Conservation (phyloP, 257 asterid species). For the Salvia rosmarinus region DNA sequence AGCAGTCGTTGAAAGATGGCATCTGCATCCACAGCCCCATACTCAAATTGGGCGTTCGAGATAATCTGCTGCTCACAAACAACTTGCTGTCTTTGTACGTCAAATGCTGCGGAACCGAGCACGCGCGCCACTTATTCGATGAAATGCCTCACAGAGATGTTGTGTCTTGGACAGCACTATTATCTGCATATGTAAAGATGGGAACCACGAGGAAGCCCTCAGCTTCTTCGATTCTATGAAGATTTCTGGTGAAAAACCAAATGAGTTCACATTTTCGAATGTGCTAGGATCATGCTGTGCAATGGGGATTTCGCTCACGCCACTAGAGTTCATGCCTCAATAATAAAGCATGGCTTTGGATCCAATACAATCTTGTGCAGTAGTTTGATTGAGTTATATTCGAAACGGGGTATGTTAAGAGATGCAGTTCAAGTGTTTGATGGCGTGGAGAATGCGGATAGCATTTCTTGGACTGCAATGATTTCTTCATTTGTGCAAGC, state of each 20-base stretch:
- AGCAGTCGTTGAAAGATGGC: slow-evolving; percentile 41
- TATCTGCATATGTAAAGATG: slow-evolving; percentile 42
- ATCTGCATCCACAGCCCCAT: slow-evolving; percentile 47
- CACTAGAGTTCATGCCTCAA: slow-evolving; percentile 33
- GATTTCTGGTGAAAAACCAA: slow-evolving; percentile 37
- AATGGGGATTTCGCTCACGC: slow-evolving; percentile 22
- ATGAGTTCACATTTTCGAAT: slow-evolving; percentile 42
- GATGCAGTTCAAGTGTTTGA: slow-evolving; percentile 37
- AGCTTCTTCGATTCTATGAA: slow-evolving; percentile 35
- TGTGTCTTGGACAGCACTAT: slow-evolving; percentile 42
- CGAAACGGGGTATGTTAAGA: slow-evolving; percentile 28
- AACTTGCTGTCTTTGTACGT: slow-evolving; percentile 36
- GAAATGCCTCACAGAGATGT: slow-evolving; percentile 44
- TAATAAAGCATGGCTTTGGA: slow-evolving; percentile 41
- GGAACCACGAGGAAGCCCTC: slow-evolving; percentile 39
- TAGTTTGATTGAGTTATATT: slow-evolving; percentile 42
- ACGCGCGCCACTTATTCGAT: slow-evolving; percentile 43
- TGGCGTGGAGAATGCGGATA: slow-evolving; percentile 34
- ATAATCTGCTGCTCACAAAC: slow-evolving; percentile 40
- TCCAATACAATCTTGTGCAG: slow-evolving; percentile 34
- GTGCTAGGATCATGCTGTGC: slow-evolving; percentile 39
- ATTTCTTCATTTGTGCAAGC: slow-evolving; percentile 40
- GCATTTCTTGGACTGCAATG: slow-evolving; percentile 44
- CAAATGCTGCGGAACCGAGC: slow-evolving; percentile 31
- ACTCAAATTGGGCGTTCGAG: slow-evolving; percentile 40